These are phyloP conservation scores for Chamaenerion angustifolium DNA, from an alignment of 345 rosid species.

Conservation along the genomic window DNA sequence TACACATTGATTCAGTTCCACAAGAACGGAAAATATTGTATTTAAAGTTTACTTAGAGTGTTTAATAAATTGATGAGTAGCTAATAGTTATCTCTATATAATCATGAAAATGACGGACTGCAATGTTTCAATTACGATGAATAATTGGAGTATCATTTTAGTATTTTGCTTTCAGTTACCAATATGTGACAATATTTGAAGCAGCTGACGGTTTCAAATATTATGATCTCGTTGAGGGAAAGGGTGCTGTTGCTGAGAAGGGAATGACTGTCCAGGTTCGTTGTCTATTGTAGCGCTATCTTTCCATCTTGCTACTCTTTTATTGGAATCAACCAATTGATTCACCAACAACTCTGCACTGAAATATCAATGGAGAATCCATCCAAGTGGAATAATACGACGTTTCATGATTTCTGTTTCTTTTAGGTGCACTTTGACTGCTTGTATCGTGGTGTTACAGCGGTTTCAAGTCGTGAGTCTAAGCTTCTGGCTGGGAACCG, in stretches of 20 bases:
- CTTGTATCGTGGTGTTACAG: conserved; percentile 58
- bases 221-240: conserved; percentile 74
- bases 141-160: background rate
- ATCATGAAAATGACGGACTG: too few species aligned
- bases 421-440: conserved; percentile 83
- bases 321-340: background rate
- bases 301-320: background rate
- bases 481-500: conserved; percentile 93
- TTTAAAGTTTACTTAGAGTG: background rate
- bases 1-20: too few species aligned
- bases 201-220: conserved; percentile 74
- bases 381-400: too few species aligned
- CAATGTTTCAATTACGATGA: too few species aligned
- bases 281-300: conserved; percentile 1
- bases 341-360: background rate
- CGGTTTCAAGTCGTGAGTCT: conserved; percentile 74
- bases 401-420: background rate
- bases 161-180: conserved; percentile 6
- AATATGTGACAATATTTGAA: conserved; percentile 2
- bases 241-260: conserved; percentile 57
- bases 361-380: too few species aligned
- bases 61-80: background rate
- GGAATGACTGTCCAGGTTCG: conserved; percentile 70
- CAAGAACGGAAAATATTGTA: too few species aligned
- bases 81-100: too few species aligned